phyloP scores from a whole-genome alignment of 805 yeast species.

The Suhomyces faveliae region DNA sequence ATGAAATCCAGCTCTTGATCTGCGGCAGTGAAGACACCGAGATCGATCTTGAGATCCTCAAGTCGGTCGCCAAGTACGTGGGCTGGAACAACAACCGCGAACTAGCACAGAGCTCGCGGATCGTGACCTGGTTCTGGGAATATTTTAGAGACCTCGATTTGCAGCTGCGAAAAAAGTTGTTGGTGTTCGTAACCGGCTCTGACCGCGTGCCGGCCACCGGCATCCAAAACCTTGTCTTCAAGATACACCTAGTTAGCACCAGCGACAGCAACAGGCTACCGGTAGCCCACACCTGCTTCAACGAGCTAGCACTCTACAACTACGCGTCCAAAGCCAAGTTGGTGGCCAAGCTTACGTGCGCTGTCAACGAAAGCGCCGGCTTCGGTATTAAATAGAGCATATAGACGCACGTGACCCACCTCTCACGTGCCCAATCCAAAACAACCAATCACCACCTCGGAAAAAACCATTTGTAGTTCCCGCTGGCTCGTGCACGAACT shows the following conservation, averaged over 20 bases:
- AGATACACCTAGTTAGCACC: slow-evolving; percentile 51
- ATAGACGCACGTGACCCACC: not conserved
- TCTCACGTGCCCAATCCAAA: slow-evolving; percentile 1
- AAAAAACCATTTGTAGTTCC: slow-evolving; percentile 5
- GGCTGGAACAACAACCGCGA: slow-evolving; percentile 53
- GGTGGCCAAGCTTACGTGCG: slow-evolving; percentile 55
- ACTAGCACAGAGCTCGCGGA: slow-evolving; percentile 34
- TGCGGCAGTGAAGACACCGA: slow-evolving; percentile 72
- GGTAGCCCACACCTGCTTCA: slow-evolving; percentile 91
- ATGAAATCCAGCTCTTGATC: slow-evolving; percentile 74
- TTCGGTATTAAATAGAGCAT: slow-evolving; percentile 64
- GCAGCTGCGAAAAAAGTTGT: slow-evolving; percentile 56
- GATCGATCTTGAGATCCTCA: slow-evolving; percentile 64
- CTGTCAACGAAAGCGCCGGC: slow-evolving; percentile 79
- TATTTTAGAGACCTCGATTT: slow-evolving; percentile 49
- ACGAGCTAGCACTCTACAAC: slow-evolving; percentile 75
- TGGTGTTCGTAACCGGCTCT: slow-evolving; percentile 84
- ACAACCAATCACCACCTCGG: slow-evolving; percentile 6
- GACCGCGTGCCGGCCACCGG: slow-evolving; percentile 95
- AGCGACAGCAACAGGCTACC: slow-evolving; percentile 58
- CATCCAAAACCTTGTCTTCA: slow-evolving; percentile 67
- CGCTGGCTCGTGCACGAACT: slow-evolving; percentile 4
- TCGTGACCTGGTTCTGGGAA: slow-evolving; percentile 87
- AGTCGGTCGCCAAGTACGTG: slow-evolving; percentile 68
- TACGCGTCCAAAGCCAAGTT: slow-evolving; percentile 59